A percentile compares a stretch with the other conserved stretches of the same genome.
Conservation (phyloP, 176 grass and related monocot genomes). For the Rhynchospora pubera region DNA sequence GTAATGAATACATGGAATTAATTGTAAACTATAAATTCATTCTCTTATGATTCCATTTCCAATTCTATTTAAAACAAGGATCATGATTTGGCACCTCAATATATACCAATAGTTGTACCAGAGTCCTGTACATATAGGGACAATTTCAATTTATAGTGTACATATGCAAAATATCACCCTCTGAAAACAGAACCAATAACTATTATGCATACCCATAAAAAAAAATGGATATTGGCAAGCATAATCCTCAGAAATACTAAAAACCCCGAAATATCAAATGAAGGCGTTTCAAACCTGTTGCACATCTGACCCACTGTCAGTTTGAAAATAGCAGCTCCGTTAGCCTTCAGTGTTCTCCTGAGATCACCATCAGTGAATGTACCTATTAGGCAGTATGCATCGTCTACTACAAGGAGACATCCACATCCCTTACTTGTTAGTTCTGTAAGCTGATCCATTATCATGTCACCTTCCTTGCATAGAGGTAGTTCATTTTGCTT, state of each 20-base stretch:
- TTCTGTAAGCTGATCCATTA: conserved; percentile 94
- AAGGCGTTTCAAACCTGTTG: conserved; percentile 56
- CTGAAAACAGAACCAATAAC: not conserved
- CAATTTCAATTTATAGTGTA: not conserved
- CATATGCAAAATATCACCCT: not conserved
- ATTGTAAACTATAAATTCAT: not conserved
- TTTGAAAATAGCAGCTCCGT: conserved; percentile 62
- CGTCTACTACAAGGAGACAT: conserved; percentile 93
- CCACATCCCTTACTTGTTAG: conserved; percentile 91
- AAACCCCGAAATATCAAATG: not conserved
- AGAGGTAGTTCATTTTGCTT: conserved; percentile 89
- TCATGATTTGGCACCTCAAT: not conserved
- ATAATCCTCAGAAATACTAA: not conserved
- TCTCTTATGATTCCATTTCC: not conserved
- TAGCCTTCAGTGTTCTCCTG: conserved; percentile 67
- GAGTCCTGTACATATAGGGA: not conserved
- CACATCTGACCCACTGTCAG: conserved; percentile 94
- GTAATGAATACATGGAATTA: not conserved
- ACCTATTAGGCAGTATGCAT: conserved; percentile 60
- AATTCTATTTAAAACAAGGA: not conserved
- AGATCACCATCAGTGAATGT: conserved; percentile 92
- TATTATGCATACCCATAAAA: not conserved
- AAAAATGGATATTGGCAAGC: not conserved
- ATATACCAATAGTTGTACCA: no score
- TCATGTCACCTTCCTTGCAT: conserved; percentile 90